phyloP scores from a whole-genome alignment of 495 filamentous ascomycete species.

The Hypomontagnella monticulosa region DNA sequence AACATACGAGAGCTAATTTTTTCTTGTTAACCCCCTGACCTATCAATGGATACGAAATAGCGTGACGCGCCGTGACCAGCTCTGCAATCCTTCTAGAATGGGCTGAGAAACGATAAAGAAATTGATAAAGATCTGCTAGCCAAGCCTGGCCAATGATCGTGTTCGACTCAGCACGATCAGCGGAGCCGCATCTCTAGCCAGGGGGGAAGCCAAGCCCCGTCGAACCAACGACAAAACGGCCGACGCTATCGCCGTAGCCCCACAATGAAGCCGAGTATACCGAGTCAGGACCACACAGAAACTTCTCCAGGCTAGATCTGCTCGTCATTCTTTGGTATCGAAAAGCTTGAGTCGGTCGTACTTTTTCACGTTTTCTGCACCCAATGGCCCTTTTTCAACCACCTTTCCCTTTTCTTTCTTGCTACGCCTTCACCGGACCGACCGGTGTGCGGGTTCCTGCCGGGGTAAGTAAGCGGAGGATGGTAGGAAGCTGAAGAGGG shows the following conservation, averaged over 20 bases:
- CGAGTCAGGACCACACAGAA: constrained; percentile 25
- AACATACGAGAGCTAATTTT: no score
- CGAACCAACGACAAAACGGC: constrained; percentile 40
- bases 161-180: constrained; percentile 8
- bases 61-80: no score
- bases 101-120: constrained; percentile 1
- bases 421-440: constrained; percentile 8
- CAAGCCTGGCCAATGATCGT: constrained; percentile 26
- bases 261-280: constrained; percentile 41
- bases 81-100: constrained; percentile 8
- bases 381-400: neutral
- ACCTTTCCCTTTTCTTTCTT: constrained; percentile 1
- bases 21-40: no score
- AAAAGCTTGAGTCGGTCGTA: constrained; percentile 13
- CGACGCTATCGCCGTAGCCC: constrained; percentile 41
- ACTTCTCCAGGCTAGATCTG: neutral
- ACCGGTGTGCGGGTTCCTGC: constrained; percentile 9
- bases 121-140: constrained; percentile 2
- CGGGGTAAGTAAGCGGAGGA: constrained; percentile 12
- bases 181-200: constrained; percentile 33
- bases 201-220: constrained; percentile 16
- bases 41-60: no score
- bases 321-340: constrained; percentile 3
- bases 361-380: neutral
- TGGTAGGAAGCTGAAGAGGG: neutral